Evolutionary conservation across 2,329 filamentous ascomycete genomes (phyloP).

Genomic region (Pestalotiopsis sp.): DNA sequence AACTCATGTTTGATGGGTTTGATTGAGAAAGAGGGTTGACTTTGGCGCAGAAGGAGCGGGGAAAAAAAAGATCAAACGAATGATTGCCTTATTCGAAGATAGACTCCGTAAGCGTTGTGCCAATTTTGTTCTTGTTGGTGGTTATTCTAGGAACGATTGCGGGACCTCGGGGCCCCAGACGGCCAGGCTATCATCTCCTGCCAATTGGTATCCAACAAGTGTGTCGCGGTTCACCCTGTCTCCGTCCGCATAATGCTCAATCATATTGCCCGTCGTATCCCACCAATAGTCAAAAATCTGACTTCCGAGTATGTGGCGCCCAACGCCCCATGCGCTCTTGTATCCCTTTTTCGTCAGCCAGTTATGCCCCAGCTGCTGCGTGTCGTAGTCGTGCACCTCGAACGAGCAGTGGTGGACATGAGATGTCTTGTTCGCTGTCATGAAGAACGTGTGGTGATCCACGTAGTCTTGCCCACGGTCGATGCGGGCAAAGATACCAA

Average conservation of each 20-base stretch:
- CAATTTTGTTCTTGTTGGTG: too few species aligned
- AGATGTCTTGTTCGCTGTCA: conserved; percentile 27
- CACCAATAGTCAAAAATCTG: conserved; percentile 55
- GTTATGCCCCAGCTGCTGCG: conserved; percentile 58
- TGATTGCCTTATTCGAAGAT: not conserved
- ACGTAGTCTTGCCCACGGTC: conserved; percentile 49
- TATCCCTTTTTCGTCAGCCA: conserved; percentile 55
- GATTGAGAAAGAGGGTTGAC: not conserved
- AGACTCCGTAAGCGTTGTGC: too few species aligned
- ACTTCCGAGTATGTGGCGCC: conserved; percentile 57
- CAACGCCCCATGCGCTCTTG: conserved; percentile 59
- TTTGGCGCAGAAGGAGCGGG: not conserved
- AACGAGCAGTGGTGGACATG: conserved; percentile 59
- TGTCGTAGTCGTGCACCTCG: conserved; percentile 61
- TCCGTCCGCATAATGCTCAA: conserved; percentile 62
- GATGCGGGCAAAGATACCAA: conserved; percentile 48
- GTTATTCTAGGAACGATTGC: not conserved
- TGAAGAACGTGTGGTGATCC: conserved; percentile 59
- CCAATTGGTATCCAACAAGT: not conserved
- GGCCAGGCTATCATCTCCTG: conserved; percentile 15
- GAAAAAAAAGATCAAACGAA: not conserved
- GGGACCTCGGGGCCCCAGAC: not conserved
- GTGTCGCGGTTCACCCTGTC: conserved; percentile 57
- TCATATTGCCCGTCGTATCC: conserved; percentile 38
- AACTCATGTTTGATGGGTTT: not conserved